Evolutionary conservation across 495 filamentous ascomycete species (phyloP), one percentile per base, ranked within the genome.

Genomic region (Astrocystis sublimbata): DNA sequence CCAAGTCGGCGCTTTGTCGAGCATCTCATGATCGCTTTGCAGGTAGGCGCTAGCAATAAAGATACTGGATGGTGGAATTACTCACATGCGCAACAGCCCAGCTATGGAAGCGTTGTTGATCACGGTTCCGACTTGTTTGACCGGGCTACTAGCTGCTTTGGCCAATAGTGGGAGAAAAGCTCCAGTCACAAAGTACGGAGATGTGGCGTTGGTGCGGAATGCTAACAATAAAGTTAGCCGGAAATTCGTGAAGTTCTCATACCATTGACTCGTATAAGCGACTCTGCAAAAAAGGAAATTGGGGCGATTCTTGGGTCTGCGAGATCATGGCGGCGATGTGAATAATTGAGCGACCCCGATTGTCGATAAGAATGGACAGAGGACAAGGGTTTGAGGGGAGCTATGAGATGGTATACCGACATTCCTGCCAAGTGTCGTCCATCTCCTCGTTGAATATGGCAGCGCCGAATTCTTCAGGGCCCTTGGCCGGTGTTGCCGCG

Each of bases 171-270:
- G 78, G 13, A 79, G 63, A 58, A 80, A 80, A 1, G 79, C 79
- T 2, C 71, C 64, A 1, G 79, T 78, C 10, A 71, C 70, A 53
- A 80, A 78, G 67, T 92, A 90, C 15, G 90, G 76, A 59, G 82
- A 86, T 2, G 90, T 89, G 53, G 91, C 89, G 71, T 93, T 91
- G 66, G 91, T 89, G 24, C 85, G 88, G 52, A 89, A 91, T 0
- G 80, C 80, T 79, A 68, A n/a, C 21, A 4, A 75, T 66, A 33
- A 78, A 61, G 75, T 79, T 33, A 81, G 67, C 55, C 73, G 76
- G 0, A 71, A 78, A 4, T 74, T 73, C 8, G 75, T 77, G 26
- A 2, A 0, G 15, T 7, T 41, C 24, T 8, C 3, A 4, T 12
- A n/a, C 7, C 7, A 7, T 24, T 3, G 54, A 35, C 7, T 46